phyloP scores from a whole-genome alignment of 2,329 filamentous ascomycete genomes.

The Cytospora piceae region DNA sequence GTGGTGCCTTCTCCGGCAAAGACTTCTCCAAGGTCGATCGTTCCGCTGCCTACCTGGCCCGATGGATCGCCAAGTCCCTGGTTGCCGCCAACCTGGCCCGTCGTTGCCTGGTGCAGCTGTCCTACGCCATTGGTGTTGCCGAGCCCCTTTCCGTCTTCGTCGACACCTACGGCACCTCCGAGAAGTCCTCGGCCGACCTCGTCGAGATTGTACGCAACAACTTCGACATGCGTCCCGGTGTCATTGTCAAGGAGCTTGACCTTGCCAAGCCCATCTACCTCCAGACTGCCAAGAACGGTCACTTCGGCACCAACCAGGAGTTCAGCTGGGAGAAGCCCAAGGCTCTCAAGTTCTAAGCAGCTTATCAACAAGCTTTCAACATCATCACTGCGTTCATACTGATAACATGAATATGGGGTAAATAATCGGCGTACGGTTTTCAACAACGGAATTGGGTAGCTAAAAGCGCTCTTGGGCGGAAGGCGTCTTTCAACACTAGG shows the following conservation, averaged over 20 bases:
- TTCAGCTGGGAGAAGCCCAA: conserved; percentile 99
- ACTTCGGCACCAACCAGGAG: conserved; percentile 95
- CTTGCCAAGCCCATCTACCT: conserved; percentile 96
- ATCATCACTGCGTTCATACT: conserved; percentile 20
- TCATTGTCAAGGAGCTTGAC: conserved; percentile 97
- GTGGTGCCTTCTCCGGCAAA: conserved; percentile 99
- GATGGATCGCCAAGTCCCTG: conserved; percentile 99
- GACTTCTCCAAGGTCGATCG: conserved; percentile 99
- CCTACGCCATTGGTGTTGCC: conserved; percentile 97
- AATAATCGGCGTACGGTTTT: conserved; percentile 43
- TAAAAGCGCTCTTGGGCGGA: conserved; percentile 24
- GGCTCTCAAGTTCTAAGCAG: conserved; percentile 83
- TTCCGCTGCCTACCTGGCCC: conserved; percentile 93
- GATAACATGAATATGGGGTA: conserved; percentile 21
- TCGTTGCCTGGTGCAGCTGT: conserved; percentile 94
- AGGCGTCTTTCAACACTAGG: conserved; percentile 43
- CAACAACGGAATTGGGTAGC: conserved; percentile 36
- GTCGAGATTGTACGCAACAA: conserved; percentile 93
- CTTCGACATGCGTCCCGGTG: conserved; percentile 97
- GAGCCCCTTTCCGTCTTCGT: conserved; percentile 98
- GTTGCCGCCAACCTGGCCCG: conserved; percentile 87
- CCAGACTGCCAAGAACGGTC: conserved; percentile 98
- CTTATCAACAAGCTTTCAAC: conserved; percentile 25
- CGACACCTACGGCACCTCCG: conserved; percentile 94
- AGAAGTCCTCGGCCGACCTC: conserved; percentile 87